Evolutionary conservation across 768 basidiomycete genomes (phyloP), one percentile per base, ranked within the genome.

Genomic region (Tulasnella sp.): DNA sequence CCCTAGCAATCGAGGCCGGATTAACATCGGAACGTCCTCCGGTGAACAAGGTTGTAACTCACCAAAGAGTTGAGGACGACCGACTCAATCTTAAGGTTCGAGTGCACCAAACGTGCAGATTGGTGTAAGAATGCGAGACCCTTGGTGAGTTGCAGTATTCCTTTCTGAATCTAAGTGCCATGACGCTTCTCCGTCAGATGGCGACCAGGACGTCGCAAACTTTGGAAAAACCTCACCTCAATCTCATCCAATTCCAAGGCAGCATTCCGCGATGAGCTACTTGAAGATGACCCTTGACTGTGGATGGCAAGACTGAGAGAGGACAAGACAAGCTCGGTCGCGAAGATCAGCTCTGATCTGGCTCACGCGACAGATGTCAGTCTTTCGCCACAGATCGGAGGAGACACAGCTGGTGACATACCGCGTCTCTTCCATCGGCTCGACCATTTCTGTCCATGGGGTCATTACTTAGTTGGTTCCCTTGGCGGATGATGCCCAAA

Each of bases 181-280:
- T 26, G 26, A 48, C 5, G 55, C 55, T 57, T 29, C 11, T 23
- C 18, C 23, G 48, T 51, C 48, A 51, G 48, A 9, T n/a, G 23
- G 5, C 23, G 9, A 29, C 26, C 26, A 13, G 44, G n/a, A 20
- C 23, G 16, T 75, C 1, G 77, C 55, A 26, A 32, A n/a, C 44
- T 48, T 5, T 20, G 23, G 57, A 79, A 4, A 44, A 69, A 48
- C 42, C 78, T 70, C 46, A 93, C 95, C 87, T 99, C 98, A 57
- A 98, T 92, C 86, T 99, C 98, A 83, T 99, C 98, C 32, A 99
- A 86, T 82, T 98, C 97, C n/a, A 84, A 81, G 20, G 93, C 90
- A 75, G 90, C 82, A 55, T 90, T 86, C 44, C 87, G 84, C 77
- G 87, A 85, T 76, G 74, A 16, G 73, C 29, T 26, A 77, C 70